A percentile compares a stretch with the other conserved stretches of the same genome.
Conservation (phyloP, 1,139 yeast genomes). For the Hansenula lynferdii region DNA sequence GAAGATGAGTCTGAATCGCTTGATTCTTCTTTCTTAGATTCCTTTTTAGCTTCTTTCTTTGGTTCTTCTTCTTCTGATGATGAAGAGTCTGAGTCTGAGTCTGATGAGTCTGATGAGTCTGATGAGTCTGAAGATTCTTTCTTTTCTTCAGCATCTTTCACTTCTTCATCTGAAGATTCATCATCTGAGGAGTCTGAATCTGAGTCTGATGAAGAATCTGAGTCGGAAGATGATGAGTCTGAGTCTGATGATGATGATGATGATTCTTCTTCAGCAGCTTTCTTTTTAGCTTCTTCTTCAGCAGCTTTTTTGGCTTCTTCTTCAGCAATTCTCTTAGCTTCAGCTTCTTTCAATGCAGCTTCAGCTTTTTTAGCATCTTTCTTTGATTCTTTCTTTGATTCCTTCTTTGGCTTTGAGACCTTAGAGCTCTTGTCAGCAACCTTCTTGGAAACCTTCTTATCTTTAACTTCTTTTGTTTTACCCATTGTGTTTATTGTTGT, state of each 20-base stretch:
- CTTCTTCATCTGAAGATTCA: conserved; percentile 21
- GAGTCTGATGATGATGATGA: conserved; percentile 19
- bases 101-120: conserved; percentile 13
- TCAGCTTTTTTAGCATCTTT: conserved; percentile 31
- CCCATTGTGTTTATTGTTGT: conserved; percentile 19
- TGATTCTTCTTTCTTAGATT: conserved; percentile 25
- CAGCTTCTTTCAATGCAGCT: conserved; percentile 28
- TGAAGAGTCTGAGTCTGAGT: conserved; percentile 10
- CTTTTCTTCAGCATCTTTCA: conserved; percentile 3
- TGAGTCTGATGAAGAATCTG: conserved; percentile 10
- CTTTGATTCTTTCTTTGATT: conserved; percentile 26
- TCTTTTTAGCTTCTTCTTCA: conserved; percentile 23
- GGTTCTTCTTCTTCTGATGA: neutral
- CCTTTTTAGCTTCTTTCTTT: conserved; percentile 17
- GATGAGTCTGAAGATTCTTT: conserved; percentile 3
- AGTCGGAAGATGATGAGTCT: conserved; percentile 18
- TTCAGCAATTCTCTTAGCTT: conserved; percentile 25
- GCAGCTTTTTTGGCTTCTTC: conserved; percentile 27
- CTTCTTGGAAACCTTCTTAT: conserved; percentile 24
- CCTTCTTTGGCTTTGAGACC: conserved; percentile 21
- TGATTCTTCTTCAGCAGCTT: conserved; percentile 22
- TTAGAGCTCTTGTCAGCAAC: conserved; percentile 7
- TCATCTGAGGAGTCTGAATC: conserved; percentile 15
- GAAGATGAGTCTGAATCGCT: conserved; percentile 18
- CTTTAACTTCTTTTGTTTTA: conserved; percentile 17